A percentile compares a stretch with the other conserved stretches of the same genome.
Conservation (phyloP, 495 filamentous ascomycete species). For the Acidomyces sp. region DNA sequence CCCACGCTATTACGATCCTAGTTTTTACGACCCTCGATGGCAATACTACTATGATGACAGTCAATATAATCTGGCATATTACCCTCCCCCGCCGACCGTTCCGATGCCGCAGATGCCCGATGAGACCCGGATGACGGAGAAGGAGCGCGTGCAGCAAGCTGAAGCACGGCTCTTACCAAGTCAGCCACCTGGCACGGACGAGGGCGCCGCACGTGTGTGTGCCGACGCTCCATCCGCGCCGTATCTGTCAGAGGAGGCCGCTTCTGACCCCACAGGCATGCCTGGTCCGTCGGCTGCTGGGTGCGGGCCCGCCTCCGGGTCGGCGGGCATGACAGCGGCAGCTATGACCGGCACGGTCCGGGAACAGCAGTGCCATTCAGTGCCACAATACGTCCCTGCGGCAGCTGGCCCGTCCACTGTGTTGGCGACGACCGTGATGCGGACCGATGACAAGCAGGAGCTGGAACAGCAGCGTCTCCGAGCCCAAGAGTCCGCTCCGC, state of each 20-base stretch:
- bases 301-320: too few relatives aligned
- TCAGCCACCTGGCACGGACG: conserved; percentile 23
- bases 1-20: too few relatives aligned
- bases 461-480: conserved; percentile 62
- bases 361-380: too few relatives aligned
- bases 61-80: conserved; percentile 1
- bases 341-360: too few relatives aligned
- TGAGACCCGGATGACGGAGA: conserved; percentile 26
- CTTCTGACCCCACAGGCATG: conserved; percentile 2
- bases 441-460: conserved; percentile 73
- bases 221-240: conserved; percentile 19
- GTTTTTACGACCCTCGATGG: too few relatives aligned
- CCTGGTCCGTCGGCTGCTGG: too few relatives aligned
- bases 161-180: conserved; percentile 29
- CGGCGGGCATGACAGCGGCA: too few relatives aligned
- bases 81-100: conserved; percentile 5
- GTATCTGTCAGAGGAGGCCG: conserved; percentile 11
- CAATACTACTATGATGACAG: too few relatives aligned
- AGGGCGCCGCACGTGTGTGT: neutral
- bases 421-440: conserved; percentile 1
- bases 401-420: neutral
- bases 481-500: conserved; percentile 37
- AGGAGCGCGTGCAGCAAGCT: conserved; percentile 28
- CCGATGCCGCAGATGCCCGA: conserved; percentile 14
- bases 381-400: conserved; percentile 3